Conservation (phyloP, 1,139 yeast species). For the Sugiyamaella castrensis region DNA sequence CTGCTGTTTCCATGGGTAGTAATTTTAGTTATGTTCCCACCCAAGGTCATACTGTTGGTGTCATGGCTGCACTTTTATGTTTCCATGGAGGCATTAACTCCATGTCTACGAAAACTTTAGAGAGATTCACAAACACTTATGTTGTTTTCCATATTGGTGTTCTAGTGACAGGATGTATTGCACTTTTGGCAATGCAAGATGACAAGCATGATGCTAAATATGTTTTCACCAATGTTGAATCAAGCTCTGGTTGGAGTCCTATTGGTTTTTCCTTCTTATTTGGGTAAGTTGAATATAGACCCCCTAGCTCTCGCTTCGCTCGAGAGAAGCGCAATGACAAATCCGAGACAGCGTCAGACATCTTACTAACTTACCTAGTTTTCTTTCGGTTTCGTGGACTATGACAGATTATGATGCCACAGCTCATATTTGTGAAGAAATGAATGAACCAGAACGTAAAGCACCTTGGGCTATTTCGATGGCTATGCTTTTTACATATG, state of each 20-base stretch:
- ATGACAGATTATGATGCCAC: conserved; percentile 77
- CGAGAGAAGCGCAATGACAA: no score
- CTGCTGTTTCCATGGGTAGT: conserved; percentile 44
- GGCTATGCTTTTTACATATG: conserved; percentile 59
- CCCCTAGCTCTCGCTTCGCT: no score
- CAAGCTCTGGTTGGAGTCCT: conserved; percentile 43
- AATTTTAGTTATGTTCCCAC: conserved; percentile 43
- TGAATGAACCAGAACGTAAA: conserved; percentile 59
- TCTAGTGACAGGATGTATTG: conserved; percentile 39
- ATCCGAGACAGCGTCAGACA: no score
- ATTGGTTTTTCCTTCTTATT: conserved; percentile 58
- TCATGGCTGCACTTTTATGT: conserved; percentile 42
- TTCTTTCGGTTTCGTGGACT: conserved; percentile 69
- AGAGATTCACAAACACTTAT: conserved; percentile 43
- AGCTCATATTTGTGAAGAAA: conserved; percentile 69
- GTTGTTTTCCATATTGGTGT: conserved; percentile 45
- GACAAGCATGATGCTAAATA: conserved; percentile 35
- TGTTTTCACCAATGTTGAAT: conserved; percentile 35
- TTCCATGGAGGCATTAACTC: conserved; percentile 45
- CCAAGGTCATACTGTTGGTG: conserved; percentile 43
- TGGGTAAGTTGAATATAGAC: conserved; percentile 23
- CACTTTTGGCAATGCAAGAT: conserved; percentile 32
- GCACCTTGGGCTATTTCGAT: conserved; percentile 65
- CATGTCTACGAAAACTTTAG: conserved; percentile 43
- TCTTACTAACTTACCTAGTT: conserved; percentile 31